These are phyloP conservation scores for Geotrichum bryndzae DNA, from an alignment of 1,139 yeast genomes.

Conservation along the genomic window DNA sequence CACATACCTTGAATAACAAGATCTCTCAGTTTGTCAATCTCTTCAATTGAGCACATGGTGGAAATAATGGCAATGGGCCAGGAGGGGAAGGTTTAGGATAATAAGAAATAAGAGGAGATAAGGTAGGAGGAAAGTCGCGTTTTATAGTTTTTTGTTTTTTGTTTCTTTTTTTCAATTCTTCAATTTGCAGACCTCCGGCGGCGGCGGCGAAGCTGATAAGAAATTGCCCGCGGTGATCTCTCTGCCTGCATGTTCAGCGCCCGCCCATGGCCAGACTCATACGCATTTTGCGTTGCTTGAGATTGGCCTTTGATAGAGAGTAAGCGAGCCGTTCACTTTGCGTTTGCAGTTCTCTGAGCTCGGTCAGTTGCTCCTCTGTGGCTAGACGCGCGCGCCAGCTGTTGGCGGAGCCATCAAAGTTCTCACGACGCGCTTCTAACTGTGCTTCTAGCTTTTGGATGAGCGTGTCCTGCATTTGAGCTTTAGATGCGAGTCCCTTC, in stretches of 20 bases:
- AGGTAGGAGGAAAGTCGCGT: neutral
- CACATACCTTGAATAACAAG: slow-evolving; percentile 9
- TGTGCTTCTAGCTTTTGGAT: slow-evolving; percentile 14
- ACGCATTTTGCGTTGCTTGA: slow-evolving; percentile 28
- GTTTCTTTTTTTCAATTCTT: neutral
- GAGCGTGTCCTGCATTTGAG: slow-evolving; percentile 20
- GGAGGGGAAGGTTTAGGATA: neutral
- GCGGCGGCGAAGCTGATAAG: neutral
- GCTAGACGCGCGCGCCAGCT: slow-evolving; percentile 25
- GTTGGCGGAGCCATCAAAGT: neutral
- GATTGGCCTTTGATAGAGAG: slow-evolving; percentile 31
- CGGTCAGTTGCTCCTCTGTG: slow-evolving; percentile 37
- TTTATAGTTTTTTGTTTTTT: neutral
- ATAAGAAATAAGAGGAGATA: neutral
- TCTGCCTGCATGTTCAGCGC: neutral
- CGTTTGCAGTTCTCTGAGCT: slow-evolving; percentile 34
- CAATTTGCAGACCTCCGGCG: neutral
- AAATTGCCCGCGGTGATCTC: neutral
- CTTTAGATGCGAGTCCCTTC: slow-evolving; percentile 25
- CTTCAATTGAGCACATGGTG: slow-evolving; percentile 8
- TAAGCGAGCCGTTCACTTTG: slow-evolving; percentile 37
- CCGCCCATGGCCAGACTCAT: slow-evolving; percentile 16
- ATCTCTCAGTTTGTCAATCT: slow-evolving; percentile 13
- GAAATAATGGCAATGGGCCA: neutral
- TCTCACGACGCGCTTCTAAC: slow-evolving; percentile 1